Conservation (phyloP, 1,139 yeast species). For the Pneumocystis canis region DNA sequence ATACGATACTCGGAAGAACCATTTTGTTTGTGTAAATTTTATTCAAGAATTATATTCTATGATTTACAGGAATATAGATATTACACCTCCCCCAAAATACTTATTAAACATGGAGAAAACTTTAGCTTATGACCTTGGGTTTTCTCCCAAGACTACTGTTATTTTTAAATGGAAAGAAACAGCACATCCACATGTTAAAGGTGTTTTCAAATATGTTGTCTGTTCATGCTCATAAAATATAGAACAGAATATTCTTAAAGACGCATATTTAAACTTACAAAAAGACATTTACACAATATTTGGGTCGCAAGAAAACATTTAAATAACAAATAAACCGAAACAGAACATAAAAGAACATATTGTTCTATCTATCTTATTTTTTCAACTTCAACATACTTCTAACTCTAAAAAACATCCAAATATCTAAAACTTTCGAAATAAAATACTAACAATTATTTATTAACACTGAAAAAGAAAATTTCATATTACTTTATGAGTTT, state of each 20-base stretch:
- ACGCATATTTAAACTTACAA: background rate
- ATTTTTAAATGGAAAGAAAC: background rate
- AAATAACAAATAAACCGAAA: background rate
- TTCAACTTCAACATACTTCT: background rate
- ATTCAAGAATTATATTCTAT: background rate
- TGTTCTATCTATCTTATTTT: background rate
- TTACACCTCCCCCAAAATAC: background rate
- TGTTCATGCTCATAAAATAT: background rate
- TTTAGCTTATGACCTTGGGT: background rate
- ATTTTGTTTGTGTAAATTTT: background rate
- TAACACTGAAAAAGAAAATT: background rate
- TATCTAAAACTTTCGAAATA: background rate
- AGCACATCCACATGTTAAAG: background rate
- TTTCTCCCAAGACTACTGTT: background rate
- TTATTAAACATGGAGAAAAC: background rate
- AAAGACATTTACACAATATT: background rate
- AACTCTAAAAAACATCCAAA: background rate
- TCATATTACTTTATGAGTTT: background rate
- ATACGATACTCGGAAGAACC: background rate
- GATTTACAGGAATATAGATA: background rate
- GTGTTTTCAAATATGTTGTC: background rate
- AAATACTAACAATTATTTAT: background rate
- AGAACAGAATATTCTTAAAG: background rate
- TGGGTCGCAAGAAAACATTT: background rate
- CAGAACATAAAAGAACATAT: background rate